Evolutionary conservation across 2,329 filamentous ascomycete genomes (phyloP), one percentile per base, ranked within the genome.

Genomic region (Cladosporium austrohemisphaericum): DNA sequence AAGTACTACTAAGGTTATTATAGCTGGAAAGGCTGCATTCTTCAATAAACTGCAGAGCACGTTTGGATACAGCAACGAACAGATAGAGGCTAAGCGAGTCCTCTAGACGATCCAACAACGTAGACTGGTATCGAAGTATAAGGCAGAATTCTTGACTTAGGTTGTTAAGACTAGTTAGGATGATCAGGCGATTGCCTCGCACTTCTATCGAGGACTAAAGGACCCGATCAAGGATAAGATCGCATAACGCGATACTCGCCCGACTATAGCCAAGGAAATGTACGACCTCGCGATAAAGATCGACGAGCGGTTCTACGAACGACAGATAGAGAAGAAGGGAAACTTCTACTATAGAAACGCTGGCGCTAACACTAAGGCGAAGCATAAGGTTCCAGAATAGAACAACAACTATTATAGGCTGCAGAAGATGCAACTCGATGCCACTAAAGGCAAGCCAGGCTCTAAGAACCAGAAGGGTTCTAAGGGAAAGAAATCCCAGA

Each of bases 111-210:
- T 37, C 16, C 9, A 20, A 13, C 23, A 37, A 37, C n/a, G n/a
- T 22, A 23, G 19, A 19, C 35, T 22, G 18, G 35, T 37, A 37
- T 20, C 19, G 3, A 37, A 37, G 35, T 37, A 37, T 23, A 37
- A 37, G 16, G 19, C 35, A 13, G n/a, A 37, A 19, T 37, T 37
- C 18, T 37, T 22, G 19, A 37, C 10, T 3, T 10, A 22, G 23
- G 35, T 37, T 13, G 18, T 37, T 37, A 37, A 37, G 19, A 37
- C 35, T 37, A 37, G 35, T n/a, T 37, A 37, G 35, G 19, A 37
- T 11, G 7, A 37, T n/a, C 2, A 37, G 5, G 16, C 35, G 14
- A 37, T 37, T 37, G n/a, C 19, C n/a, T 35, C 19, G 19, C 11
- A 35, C 14, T 35, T 35, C 32, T 35, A 35, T 18, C 11, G 11